A percentile compares a stretch with the other conserved stretches of the same genome.
Conservation (phyloP, 352 stramenopile species). For the Globisporangium spinosum region DNA sequence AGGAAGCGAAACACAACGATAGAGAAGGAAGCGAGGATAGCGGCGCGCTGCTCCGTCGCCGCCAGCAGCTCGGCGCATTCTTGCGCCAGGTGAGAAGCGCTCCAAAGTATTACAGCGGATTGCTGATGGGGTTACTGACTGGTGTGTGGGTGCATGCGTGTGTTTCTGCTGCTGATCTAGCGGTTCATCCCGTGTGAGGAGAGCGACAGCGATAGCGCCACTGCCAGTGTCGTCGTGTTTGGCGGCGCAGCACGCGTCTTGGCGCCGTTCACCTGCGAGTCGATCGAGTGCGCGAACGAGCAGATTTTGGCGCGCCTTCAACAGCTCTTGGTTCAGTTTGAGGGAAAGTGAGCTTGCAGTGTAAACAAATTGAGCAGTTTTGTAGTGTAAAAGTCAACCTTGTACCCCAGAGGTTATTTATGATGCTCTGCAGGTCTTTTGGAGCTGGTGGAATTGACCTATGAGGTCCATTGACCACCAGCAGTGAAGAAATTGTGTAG, state of each 20-base stretch:
- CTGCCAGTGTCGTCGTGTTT: constrained; percentile 28
- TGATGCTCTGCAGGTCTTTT: too few species aligned
- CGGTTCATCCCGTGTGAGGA: constrained; percentile 17
- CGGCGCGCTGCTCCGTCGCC: neutral
- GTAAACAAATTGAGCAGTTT: too few species aligned
- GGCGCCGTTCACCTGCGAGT: constrained; percentile 29
- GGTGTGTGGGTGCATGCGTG: too few species aligned
- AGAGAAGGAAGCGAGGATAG: neutral
- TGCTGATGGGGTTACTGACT: neutral
- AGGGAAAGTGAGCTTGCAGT: neutral
- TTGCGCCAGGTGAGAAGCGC: neutral
- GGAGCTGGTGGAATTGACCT: constrained; percentile 42
- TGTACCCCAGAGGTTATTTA: too few species aligned
- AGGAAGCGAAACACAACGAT: neutral
- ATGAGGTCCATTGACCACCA: constrained; percentile 27
- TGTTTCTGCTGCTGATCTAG: constrained; percentile 7
- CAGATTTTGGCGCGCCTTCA: constrained; percentile 43
- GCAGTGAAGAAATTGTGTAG: constrained; percentile 69
- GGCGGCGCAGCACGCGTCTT: constrained; percentile 41
- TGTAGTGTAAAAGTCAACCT: too few species aligned
- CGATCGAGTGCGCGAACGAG: constrained; percentile 38
- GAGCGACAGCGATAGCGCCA: constrained; percentile 3
- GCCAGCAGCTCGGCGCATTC: constrained; percentile 9
- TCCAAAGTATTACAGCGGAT: neutral
- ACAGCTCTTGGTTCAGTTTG: constrained; percentile 30